A percentile compares a stretch with the other conserved stretches of the same genome.
phyloP scores from a whole-genome alignment of 148 eudicot species.

The Arctostaphylos glauca region DNA sequence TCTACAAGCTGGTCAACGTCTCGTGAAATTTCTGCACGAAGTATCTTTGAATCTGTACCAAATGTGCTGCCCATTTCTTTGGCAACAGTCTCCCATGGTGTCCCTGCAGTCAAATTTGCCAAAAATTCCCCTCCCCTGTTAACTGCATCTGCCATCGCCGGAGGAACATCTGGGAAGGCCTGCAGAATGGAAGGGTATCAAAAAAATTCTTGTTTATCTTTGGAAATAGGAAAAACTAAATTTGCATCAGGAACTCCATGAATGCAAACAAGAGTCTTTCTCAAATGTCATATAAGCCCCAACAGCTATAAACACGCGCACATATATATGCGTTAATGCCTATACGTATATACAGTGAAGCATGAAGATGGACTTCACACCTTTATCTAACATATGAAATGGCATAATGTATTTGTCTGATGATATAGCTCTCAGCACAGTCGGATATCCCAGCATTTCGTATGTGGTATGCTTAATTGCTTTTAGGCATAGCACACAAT shows the following conservation, averaged over 20 bases:
- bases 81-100: constrained; percentile 90
- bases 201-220: not conserved
- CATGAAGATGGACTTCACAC: not conserved
- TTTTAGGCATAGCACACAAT: not conserved
- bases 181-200: constrained; percentile 24
- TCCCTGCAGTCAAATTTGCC: constrained; percentile 71
- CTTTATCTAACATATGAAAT: not conserved
- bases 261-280: not conserved
- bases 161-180: constrained; percentile 95
- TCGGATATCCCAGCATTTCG: not conserved
- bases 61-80: constrained; percentile 66
- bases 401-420: not conserved
- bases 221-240: not conserved
- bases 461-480: not conserved
- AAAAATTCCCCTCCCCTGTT: constrained; percentile 80
- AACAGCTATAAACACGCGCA: not conserved
- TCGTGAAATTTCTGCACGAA: constrained; percentile 57
- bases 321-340: not conserved
- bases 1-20: constrained; percentile 78
- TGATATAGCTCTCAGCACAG: too few relatives aligned
- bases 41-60: constrained; percentile 59
- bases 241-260: not conserved
- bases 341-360: not conserved
- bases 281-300: not conserved
- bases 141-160: constrained; percentile 90